Percentiles rank a stretch among this genome's conserved stretches.
phyloP scores from a whole-genome alignment of 805 yeast genomes.

The Wickerhamomyces bisporus region DNA sequence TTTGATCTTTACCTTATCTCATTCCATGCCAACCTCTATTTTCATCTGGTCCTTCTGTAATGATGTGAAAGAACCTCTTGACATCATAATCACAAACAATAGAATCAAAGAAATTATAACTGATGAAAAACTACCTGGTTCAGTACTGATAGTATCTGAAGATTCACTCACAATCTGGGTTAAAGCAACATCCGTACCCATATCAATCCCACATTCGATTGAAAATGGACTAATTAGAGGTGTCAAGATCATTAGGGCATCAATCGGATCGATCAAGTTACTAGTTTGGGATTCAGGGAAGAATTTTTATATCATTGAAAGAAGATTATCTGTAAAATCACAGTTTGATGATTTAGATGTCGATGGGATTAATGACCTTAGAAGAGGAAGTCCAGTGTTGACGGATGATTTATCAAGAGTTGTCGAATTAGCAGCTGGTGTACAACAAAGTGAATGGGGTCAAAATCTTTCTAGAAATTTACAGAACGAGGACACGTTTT shows the following conservation, averaged over 20 bases:
- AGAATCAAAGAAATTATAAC: slow-evolving; percentile 7
- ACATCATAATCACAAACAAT: slow-evolving; percentile 7
- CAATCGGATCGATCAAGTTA: slow-evolving; percentile 3
- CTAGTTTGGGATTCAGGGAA: slow-evolving; percentile 7
- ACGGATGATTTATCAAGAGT: slow-evolving; percentile 15
- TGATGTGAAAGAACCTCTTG: slow-evolving; percentile 2
- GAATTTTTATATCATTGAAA: slow-evolving; percentile 1
- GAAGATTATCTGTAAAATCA: neutral
- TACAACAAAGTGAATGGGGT: slow-evolving; percentile 22
- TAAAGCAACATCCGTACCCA: neutral
- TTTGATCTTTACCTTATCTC: slow-evolving; percentile 1
- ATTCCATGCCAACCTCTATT: slow-evolving; percentile 14
- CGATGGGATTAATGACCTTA: slow-evolving; percentile 10
- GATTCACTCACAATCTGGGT: slow-evolving; percentile 11
- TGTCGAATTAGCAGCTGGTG: slow-evolving; percentile 17
- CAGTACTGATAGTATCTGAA: slow-evolving; percentile 4
- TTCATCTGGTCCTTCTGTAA: slow-evolving; percentile 10
- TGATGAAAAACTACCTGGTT: neutral
- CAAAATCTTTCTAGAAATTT: slow-evolving; percentile 8
- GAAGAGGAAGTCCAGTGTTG: slow-evolving; percentile 15
- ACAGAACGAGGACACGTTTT: slow-evolving; percentile 18
- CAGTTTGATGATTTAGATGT: slow-evolving; percentile 11
- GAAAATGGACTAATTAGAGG: slow-evolving; percentile 3
- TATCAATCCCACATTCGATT: neutral
- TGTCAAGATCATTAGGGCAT: slow-evolving; percentile 4